phyloP scores from a whole-genome alignment of 2,329 filamentous ascomycete genomes.

The Diaporthe nobilis region DNA sequence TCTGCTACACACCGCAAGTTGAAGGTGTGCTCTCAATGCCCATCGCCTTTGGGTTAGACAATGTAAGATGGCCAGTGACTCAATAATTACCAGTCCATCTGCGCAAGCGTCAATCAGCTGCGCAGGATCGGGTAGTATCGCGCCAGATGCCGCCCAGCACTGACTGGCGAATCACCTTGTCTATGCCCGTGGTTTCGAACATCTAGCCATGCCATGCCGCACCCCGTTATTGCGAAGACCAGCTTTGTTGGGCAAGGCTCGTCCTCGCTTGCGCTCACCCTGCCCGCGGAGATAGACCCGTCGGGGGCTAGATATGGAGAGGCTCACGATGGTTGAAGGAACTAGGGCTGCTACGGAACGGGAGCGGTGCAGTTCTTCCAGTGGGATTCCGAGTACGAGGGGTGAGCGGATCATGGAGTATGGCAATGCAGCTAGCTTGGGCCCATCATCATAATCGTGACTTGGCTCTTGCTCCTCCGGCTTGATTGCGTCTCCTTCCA shows the following conservation, averaged over 20 bases:
- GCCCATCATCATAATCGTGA: neutral
- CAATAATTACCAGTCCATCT: constrained; percentile 1
- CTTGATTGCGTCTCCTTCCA: neutral
- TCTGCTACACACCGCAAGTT: constrained; percentile 24
- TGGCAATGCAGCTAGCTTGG: neutral
- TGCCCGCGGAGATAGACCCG: neutral
- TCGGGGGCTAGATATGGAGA: neutral
- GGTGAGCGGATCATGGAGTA: neutral
- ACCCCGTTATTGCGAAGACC: neutral
- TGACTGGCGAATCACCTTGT: constrained; percentile 5
- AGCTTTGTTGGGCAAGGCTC: neutral
- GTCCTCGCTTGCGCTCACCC: neutral
- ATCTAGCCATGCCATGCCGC: constrained; percentile 1
- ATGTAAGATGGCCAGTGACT: neutral
- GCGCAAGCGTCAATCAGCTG: constrained; percentile 19
- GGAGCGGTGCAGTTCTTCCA: neutral
- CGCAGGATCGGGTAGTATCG: constrained; percentile 20
- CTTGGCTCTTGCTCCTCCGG: neutral
- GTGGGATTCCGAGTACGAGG: neutral
- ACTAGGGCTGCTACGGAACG: constrained; percentile 10
- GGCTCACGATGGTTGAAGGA: constrained; percentile 14
- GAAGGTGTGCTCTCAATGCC: neutral
- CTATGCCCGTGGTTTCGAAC: neutral
- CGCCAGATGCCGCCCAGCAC: constrained; percentile 6
- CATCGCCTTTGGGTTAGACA: neutral